Percentiles rank a stretch among this genome's conserved stretches.
phyloP scores from a whole-genome alignment of 2,329 filamentous ascomycete species.

The Fusarium dimerum region DNA sequence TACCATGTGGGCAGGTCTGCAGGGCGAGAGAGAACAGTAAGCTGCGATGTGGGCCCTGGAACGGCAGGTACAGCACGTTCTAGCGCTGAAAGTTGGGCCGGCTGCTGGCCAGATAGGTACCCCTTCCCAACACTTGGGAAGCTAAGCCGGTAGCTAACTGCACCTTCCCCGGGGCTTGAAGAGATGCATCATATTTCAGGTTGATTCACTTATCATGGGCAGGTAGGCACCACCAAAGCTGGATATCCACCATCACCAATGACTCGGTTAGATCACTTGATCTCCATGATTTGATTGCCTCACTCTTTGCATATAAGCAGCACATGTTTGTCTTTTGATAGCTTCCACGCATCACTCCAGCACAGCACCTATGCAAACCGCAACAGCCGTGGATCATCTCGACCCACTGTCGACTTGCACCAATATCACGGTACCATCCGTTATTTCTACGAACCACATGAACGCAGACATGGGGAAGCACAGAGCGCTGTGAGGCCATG shows the following conservation, averaged over 20 bases:
- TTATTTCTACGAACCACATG: neutral
- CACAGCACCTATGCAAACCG: too few species aligned
- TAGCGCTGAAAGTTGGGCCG: neutral
- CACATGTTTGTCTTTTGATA: too few species aligned
- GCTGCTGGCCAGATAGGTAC: neutral
- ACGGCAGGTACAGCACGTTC: neutral
- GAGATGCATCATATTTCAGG: neutral
- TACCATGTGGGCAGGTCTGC: neutral
- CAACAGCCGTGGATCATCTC: neutral
- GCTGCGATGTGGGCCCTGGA: neutral
- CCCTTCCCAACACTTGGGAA: neutral
- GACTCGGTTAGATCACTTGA: too few species aligned
- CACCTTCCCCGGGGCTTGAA: neutral
- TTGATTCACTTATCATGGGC: neutral
- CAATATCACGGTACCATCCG: neutral
- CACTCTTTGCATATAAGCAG: too few species aligned
- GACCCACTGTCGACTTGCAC: neutral
- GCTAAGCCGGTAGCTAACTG: neutral
- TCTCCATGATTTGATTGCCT: too few species aligned
- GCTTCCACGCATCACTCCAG: too few species aligned
- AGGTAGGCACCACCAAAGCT: neutral
- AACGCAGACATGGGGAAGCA: neutral
- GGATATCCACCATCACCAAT: neutral
- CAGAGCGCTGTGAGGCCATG: neutral
- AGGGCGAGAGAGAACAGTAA: neutral